Percentiles rank a stretch among this genome's conserved stretches.
phyloP scores from a whole-genome alignment of 768 basidiomycete species.

The Xerocomellus amylosporus region DNA sequence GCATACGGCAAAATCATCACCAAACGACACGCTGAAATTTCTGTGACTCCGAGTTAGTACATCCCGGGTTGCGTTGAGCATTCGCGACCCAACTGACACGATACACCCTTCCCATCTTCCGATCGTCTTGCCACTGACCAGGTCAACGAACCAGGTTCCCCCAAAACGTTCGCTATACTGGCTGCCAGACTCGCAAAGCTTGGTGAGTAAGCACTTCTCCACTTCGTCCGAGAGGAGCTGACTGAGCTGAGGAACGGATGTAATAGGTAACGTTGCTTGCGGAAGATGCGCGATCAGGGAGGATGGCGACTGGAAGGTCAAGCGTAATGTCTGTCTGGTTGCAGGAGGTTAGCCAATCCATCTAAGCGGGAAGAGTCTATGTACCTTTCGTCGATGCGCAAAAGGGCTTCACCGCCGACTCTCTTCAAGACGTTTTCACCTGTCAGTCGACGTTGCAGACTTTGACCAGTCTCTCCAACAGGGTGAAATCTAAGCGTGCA shows the following conservation, averaged over 20 bases:
- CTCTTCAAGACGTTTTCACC: conserved; percentile 38
- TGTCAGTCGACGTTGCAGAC: conserved; percentile 48
- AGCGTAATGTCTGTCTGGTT: conserved; percentile 66
- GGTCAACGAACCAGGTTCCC: conserved; percentile 77
- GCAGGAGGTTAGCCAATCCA: neutral
- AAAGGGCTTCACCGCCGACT: conserved; percentile 68
- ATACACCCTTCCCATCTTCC: conserved; percentile 81
- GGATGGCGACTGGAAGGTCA: conserved; percentile 76
- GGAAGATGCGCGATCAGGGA: conserved; percentile 74
- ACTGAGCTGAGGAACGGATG: conserved; percentile 71
- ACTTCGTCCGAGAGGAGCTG: conserved; percentile 78
- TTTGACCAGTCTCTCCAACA: conserved; percentile 64
- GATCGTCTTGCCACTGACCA: conserved; percentile 57
- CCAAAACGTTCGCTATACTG: conserved; percentile 48
- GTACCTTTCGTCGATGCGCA: conserved; percentile 69
- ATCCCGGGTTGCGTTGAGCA: neutral
- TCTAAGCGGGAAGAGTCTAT: conserved; percentile 1
- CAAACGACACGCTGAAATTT: conserved; percentile 60
- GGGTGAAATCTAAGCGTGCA: conserved; percentile 57
- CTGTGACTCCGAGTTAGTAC: conserved; percentile 35
- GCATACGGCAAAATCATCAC: conserved; percentile 46
- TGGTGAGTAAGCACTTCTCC: conserved; percentile 62
- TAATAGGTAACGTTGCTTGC: conserved; percentile 71
- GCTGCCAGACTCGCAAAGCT: conserved; percentile 67
- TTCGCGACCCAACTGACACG: conserved; percentile 47